These are phyloP conservation scores for Tothia fuscella DNA, from an alignment of 2,329 filamentous ascomycete species.

Conservation along the genomic window DNA sequence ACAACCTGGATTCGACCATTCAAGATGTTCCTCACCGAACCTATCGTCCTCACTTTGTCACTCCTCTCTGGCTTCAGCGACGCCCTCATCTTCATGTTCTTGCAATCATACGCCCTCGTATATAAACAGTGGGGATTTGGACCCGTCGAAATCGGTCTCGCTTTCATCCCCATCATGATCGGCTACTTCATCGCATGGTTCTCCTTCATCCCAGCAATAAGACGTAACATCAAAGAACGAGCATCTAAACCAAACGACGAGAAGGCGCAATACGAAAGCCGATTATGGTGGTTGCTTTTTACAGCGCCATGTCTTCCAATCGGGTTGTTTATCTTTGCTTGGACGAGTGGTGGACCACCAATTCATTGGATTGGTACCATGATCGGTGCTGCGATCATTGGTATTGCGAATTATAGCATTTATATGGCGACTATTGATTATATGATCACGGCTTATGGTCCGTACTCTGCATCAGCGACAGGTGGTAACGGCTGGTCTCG, in stretches of 20 bases:
- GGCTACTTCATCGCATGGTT: conserved; percentile 56
- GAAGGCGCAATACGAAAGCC: conserved; percentile 16
- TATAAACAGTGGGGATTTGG: conserved; percentile 56
- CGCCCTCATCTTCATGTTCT: conserved; percentile 68
- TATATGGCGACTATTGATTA: conserved; percentile 72
- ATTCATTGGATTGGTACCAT: conserved; percentile 58
- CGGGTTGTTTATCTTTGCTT: conserved; percentile 59
- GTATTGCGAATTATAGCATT: conserved; percentile 62
- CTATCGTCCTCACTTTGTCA: conserved; percentile 59
- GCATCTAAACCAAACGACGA: conserved; percentile 5
- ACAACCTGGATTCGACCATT: conserved; percentile 53
- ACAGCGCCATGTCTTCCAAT: conserved; percentile 47
- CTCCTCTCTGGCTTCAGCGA: conserved; percentile 65
- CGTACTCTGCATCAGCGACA: conserved; percentile 62
- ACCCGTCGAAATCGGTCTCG: conserved; percentile 44
- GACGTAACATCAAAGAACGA: conserved; percentile 30
- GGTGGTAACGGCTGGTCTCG: conserved; percentile 65
- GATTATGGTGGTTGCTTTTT: conserved; percentile 54
- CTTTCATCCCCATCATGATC: conserved; percentile 55
- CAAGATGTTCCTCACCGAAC: conserved; percentile 64
- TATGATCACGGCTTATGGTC: conserved; percentile 61
- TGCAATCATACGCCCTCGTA: conserved; percentile 58
- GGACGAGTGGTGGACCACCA: conserved; percentile 50
- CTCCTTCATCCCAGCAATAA: conserved; percentile 41
- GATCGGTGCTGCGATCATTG: conserved; percentile 53